Base-by-base conservation (phyloP, 495 filamentous ascomycete species). In the Neurospora sp. region DNA sequence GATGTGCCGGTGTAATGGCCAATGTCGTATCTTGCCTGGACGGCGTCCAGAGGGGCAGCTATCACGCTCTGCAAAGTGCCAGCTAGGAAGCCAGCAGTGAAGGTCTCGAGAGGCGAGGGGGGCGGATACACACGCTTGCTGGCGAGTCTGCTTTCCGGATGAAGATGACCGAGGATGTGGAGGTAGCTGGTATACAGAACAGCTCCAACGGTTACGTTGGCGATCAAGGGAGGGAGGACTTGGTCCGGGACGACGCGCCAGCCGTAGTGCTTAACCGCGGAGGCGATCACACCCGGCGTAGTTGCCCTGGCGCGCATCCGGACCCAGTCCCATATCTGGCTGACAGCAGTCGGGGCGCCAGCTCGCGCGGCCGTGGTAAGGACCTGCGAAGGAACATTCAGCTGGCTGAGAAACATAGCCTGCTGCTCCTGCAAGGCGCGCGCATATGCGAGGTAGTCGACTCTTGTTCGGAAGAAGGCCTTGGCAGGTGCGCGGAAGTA, bases 171-270 rank as follows among this genome's bases (percentile, higher is more conserved):
- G 18, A 97, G 85, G 53, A 90, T 88, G 75, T 96, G 92, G 40
- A 97, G 89, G 77, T 97, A 97, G 44, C 89, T 90, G 18, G 94
- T 96, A 78, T 97, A 97, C 8, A 97, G 86, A 10, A 97, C 87
- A 27, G 92, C 93, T 18, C 94, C 94, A 72, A 97, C 89, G 3
- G 89, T 92, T 20, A 93, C 89, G 81, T 97, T 97, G 41, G 94
- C 94, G 42, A 97, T 80, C 40, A 97, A 82, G 68, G 94, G 94
- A 69, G 94, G 94, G 22, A 97, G 85, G 27, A 97, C 89, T 82
- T 97, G 93, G 74, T 95, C 91, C 1, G 94, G 94, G 69, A 97
- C 89, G 74, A 97, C 93, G 38, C 87, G 84, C 94, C 94, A 97
- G 48, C 94, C 94, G 73, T 96, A 86, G 70, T 89, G 88, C 70